Evolutionary conservation across 768 basidiomycete species (phyloP), one percentile per base, ranked within the genome.

Genomic region (Boletus insuetus): DNA sequence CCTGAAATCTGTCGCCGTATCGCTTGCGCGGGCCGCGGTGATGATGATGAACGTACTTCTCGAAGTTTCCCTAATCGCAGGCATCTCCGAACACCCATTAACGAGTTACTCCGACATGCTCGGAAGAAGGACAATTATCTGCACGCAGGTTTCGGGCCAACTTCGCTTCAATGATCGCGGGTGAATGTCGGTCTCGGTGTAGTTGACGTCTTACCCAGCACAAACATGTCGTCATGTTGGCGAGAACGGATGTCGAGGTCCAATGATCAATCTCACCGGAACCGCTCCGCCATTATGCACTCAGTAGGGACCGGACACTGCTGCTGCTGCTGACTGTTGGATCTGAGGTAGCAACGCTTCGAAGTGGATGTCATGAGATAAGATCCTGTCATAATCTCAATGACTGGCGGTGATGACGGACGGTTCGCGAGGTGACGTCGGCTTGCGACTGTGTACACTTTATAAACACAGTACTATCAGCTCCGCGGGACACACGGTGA

Each of bases 401-500:
- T 53, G 37, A 10, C 16, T 24, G 22, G 50, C 24, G 29, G 19
- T 17, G 12, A 32, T 7, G 45, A 19, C 19, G 17, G 24, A 32
- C 9, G 19, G 32, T 10, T 53, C 44, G 12, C 29, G 29, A 35
- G 46, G 35, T 24, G 38, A 13, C 24, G n/a, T 45, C 12, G 34
- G 11, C 24, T n/a, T 29, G 26, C 20, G 29, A 40, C 38, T 32
- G 7, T 38, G 39, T 29, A 3, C 20, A n/a, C 35, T 39, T 24
- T 32, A 35, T 3, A 39, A 38, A 32, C 37, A 14, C 9, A 20
- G 34, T 35, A 26, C 7, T n/a, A 20, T 41, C 20, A 47, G 38
- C 45, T 54, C 53, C 53, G 53, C 53, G 53, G 53, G 31, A 54
- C 46, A 26, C 7, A 35, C 17, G 40, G 39, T 37, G 35, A 35